Conservation (phyloP, 768 basidiomycete genomes). For the Lentinus tigrinus region DNA sequence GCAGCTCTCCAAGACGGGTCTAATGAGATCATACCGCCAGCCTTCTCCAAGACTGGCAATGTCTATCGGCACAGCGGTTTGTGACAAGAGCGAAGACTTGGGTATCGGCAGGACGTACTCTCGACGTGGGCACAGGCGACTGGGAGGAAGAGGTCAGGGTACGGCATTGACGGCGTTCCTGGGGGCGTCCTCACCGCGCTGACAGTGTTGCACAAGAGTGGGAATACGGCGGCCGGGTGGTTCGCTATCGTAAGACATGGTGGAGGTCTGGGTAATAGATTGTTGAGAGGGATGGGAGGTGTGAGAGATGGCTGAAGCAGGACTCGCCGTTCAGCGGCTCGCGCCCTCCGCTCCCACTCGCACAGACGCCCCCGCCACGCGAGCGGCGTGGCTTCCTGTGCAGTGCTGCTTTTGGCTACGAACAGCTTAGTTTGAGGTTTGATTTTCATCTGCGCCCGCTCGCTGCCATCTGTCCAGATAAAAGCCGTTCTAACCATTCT, state of each 20-base stretch:
- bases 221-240: conserved; percentile 45
- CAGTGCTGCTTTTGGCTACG: conserved; percentile 11
- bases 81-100: not conserved
- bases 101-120: conserved; percentile 39
- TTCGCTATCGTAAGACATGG: conserved; percentile 39
- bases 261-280: conserved; percentile 4
- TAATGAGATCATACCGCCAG: conserved; percentile 61
- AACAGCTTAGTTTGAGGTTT: conserved; percentile 15
- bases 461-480: not conserved
- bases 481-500: not conserved
- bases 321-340: not conserved
- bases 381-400: conserved; percentile 15
- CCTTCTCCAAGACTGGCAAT: conserved; percentile 64
- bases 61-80: conserved; percentile 35
- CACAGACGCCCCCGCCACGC: conserved; percentile 11
- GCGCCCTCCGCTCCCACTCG: not conserved
- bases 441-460: not conserved
- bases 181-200: conserved; percentile 54
- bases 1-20: conserved; percentile 75
- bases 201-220: conserved; percentile 66
- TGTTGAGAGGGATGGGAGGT: conserved; percentile 4
- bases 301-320: conserved; percentile 2
- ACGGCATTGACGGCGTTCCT: conserved; percentile 4
- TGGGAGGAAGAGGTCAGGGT: conserved; percentile 29
- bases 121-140: conserved; percentile 63